A percentile compares a stretch with the other conserved stretches of the same genome.
These are phyloP conservation scores for Arctium lappa DNA, from an alignment of 129 eudicot species.

Conservation along the genomic window DNA sequence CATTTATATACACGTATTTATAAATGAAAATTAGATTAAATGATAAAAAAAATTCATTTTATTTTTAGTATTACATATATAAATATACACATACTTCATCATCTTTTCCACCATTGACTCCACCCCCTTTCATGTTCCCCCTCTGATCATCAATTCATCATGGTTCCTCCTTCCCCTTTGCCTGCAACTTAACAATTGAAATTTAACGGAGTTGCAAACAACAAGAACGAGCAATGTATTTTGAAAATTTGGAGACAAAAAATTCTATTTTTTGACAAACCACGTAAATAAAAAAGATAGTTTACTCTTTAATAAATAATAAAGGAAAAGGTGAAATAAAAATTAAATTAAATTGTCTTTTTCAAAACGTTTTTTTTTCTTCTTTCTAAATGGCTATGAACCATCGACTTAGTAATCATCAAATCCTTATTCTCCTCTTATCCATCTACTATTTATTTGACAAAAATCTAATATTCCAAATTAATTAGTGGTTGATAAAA, in stretches of 20 bases:
- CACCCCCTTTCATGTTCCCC: background rate
- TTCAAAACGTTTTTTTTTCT: background rate
- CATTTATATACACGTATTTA: too few species aligned
- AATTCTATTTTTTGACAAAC: background rate
- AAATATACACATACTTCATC: too few species aligned
- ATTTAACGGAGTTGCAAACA: background rate
- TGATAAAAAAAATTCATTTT: too few species aligned
- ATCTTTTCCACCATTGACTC: too few species aligned
- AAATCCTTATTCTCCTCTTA: background rate
- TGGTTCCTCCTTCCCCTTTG: background rate
- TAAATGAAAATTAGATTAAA: too few species aligned
- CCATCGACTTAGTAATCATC: background rate
- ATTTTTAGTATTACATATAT: too few species aligned
- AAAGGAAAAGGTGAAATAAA: background rate
- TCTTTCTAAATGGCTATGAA: background rate
- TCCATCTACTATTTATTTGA: background rate
- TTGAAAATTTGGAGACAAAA: too few species aligned
- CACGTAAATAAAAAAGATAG: background rate
- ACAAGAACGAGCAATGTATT: background rate
- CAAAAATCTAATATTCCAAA: background rate
- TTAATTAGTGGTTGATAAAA: background rate
- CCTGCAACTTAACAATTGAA: background rate
- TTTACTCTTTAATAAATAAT: background rate
- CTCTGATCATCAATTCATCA: too few species aligned
- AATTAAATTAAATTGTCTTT: background rate